Base-by-base conservation (phyloP, 2,329 filamentous ascomycete genomes). In the Fusarium circinatum region DNA sequence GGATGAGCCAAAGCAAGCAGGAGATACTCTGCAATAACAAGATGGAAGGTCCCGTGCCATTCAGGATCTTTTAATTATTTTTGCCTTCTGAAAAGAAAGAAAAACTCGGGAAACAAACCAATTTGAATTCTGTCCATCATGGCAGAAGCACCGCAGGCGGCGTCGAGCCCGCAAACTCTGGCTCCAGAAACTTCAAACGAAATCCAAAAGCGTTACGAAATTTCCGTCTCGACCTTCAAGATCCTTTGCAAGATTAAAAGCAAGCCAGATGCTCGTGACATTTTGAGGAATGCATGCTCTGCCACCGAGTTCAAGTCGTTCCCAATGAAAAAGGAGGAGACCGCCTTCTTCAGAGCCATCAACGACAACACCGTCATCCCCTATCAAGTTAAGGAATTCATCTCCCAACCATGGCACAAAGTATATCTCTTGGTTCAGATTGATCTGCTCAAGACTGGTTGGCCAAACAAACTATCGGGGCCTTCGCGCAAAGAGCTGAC, bases 361-460 rank as follows among this genome's bases (percentile, higher is more conserved):
- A 86, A 86, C 59, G 79, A 83, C 41, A 78, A 80, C 52, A 81
- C 81, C 12, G 70, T 75, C 1, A 83, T 85, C 4, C 83, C 82
- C 6, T 85, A 85, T 67, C 80, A 78, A 5, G 61, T 85, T 20
- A 66, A 61, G 17, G 81, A 80, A 34, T 57, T 68, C 48, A 82
- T 95, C 30, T 87, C 89, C 8, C 83, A 89, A 5, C 85, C 90
- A 11, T 88, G 90, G 56, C 93, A 96, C 78, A 97, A 97, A 78
- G 88, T 92, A 3, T 94, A 91, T 17, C 85, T 97, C 9, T 86
- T 96, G 47, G 88, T 95, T 24, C 94, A 97, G 80, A 86, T 90
- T 14, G 89, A 93, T 55, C 86, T 96, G 11, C 89, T 91, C 20
- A 87, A 86, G 41, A 84, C 90, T 5, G 90, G 92, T 0, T 87